Base-by-base conservation (phyloP, 345 rosid species). In the Pugionium cornutum region DNA sequence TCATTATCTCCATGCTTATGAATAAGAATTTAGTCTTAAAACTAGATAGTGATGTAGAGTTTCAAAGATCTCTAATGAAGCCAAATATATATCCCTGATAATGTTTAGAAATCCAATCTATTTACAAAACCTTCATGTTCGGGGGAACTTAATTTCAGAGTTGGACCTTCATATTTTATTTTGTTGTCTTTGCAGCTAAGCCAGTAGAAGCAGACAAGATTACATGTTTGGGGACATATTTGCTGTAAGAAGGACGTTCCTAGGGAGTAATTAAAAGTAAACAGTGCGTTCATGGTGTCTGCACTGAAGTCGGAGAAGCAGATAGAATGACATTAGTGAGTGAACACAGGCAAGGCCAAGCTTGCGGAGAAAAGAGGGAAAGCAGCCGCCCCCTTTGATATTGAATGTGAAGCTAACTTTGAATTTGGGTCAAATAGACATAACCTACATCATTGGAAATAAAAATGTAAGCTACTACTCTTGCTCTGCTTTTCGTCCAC, bases 401-500 rank as follows among this genome's bases (percentile, higher is more conserved):
- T 33, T 9, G 26, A 58, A 55, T 25, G 29, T 39, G 64, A 43
- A 45, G 57, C 52, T 59, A 34, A 51, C 18, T 64, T 11, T 9
- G 64, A 64, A 42, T 28, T 49, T 56, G 62, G 53, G 58, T 64
- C 34, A 40, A 48, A 48, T 52, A 26, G 56, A 56, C 52, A 55
- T 57, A 63, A 32, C 43, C 32, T 64, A 39, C 70, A 11, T 33
- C 32, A 28, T 46, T 49, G 53, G 29, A 45, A 43, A 29, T 18
- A 18, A 18, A 40, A 27, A 9, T 57, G 70, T 72, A 64, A 72
- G 70, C 60, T 56, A 30, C 45, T 63, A 47, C 9, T 57, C 76
- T 58, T 64, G 40, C 18, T 18, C 18, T 46, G 25, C 35, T 48
- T 62, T 62, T 37, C 0, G 43, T 53, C 7, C 9, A 7, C 68